Evolutionary conservation across 2,329 filamentous ascomycete genomes (phyloP), one percentile per base, ranked within the genome.

Genomic region (Pseudogymnoascus sp.): DNA sequence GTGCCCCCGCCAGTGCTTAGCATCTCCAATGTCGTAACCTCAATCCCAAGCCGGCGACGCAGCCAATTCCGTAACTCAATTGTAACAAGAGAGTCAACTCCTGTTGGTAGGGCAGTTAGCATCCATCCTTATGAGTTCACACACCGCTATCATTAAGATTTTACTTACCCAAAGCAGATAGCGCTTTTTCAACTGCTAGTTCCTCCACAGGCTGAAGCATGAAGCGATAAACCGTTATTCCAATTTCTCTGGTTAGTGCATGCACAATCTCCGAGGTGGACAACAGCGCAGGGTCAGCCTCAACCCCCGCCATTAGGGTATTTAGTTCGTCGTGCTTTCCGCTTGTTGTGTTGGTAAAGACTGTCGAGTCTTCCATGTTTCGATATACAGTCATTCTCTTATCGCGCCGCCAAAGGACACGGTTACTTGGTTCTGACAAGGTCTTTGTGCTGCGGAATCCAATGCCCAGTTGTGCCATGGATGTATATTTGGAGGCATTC

Each of bases 11-110:
- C 20, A 18, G 15, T 39, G 18, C 38, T 39, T 12, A 39, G 9
- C 11, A 39, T 39, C 38, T 39, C 38, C 38, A 39, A 39, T 9
- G 38, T 39, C 18, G 38, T 39, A 11, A 39, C 38, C n/a, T 39
- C 38, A 39, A 39, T 39, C 38, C 38, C 38, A 39, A 39, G 15
- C n/a, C 38, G 15, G 38, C 38, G 38, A 4, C 38, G 38, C 20
- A 67, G 60, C 64, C 64, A 67, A 39, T 63, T 61, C 3, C 62
- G 50, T n/a, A 67, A 38, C 28, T 65, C 63, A 7, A 67, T 62
- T 14, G 64, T 60, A 15, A 66, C 61, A 7, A 67, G 59, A 37
- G 64, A 66, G 35, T 67, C 65, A 12, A 67, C 43, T 12, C 65
- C 65, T 39, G 18, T 39, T 39, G 15, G 38, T 3, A 39, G 20